Evolutionary conservation across 129 eudicot genomes (phyloP).

Genomic region (Ambrosia trifida): DNA sequence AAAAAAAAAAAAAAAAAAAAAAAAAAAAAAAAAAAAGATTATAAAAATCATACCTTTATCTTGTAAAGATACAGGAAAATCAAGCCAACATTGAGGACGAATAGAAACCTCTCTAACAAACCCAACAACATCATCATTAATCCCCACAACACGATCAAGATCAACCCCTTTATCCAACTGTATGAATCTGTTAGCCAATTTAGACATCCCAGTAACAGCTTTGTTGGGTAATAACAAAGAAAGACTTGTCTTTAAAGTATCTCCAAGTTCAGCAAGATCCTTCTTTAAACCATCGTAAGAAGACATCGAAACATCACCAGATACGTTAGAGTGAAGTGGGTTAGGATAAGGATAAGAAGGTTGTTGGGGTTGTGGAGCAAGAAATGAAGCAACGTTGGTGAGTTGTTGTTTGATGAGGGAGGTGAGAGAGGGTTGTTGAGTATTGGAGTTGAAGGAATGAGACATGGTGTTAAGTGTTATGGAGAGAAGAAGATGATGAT

Average conservation of each 20-base stretch:
- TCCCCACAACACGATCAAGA: conserved; percentile 31
- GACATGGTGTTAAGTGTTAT: conserved; percentile 15
- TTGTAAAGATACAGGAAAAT: conserved; percentile 55
- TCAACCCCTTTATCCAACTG: conserved; percentile 33
- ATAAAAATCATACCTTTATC: conserved; percentile 37
- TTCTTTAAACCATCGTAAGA: conserved; percentile 50
- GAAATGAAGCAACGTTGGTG: conserved; percentile 62
- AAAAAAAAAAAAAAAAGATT: background rate
- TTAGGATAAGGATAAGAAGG: conserved; percentile 10
- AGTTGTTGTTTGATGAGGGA: conserved; percentile 46
- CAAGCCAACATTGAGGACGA: conserved; percentile 60
- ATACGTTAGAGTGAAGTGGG: conserved; percentile 19
- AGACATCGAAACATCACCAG: conserved; percentile 22
- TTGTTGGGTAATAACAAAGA: conserved; percentile 54
- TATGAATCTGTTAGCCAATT: conserved; percentile 48
- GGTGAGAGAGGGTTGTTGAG: conserved; percentile 14
- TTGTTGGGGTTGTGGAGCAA: conserved; percentile 58
- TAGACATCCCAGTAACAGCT: conserved; percentile 49
- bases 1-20: background rate
- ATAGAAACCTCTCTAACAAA: conserved; percentile 45
- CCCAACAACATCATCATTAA: conserved; percentile 51
- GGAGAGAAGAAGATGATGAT: background rate
- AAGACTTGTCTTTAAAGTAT: conserved; percentile 45
- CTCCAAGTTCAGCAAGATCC: conserved; percentile 69
- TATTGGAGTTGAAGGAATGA: conserved; percentile 35